Evolutionary conservation across 2,329 filamentous ascomycete genomes (phyloP), one percentile per base, ranked within the genome.

Genomic region (Aspergillus felis): DNA sequence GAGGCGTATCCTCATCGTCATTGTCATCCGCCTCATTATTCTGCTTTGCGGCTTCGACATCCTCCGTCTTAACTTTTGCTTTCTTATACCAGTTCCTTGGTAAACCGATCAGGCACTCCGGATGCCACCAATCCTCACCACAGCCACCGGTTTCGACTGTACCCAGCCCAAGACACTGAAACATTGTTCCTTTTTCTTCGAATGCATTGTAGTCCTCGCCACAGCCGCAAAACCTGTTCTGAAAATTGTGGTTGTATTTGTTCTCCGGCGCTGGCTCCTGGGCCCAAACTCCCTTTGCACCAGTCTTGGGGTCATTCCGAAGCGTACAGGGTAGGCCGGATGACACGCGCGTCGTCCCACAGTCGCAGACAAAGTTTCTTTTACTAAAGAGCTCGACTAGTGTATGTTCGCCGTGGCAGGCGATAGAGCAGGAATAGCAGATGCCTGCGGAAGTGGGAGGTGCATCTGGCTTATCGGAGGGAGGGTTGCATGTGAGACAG

Each of bases 41-140:
- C 0, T 75, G 8, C 44, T 47, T 24, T 12, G 20, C 22, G 20
- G 12, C 74, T 0, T 73, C 74, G 7, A 53, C 53, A 47, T 58
- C 64, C 35, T 57, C 65, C 50, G 61, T 64, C 27, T 62, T 60
- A 55, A 60, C 64, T 22, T 66, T 58, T 3, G 59, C 55, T 32
- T 59, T 62, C 55, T 71, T 66, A 48, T 73, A 74, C 86, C 89
- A 92, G 58, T 86, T 83, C 10, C 91, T 84, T 0, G 88, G 86
- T 64, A 95, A 77, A 5, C 92, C 92, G 51, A 96, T 85, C 7
- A 97, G 78, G 70, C 93, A 97, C 61, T 94, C 92, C 0, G 93
- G 91, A 76, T 97, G 93, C 82, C 91, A 97, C 93, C 93, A 97
- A 70, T 97, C 93, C 76, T 97, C 93, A 12, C 93, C 93, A 74